These are phyloP conservation scores for Colletotrichum sp. DNA, from an alignment of 2,329 filamentous ascomycete genomes.

Conservation along the genomic window DNA sequence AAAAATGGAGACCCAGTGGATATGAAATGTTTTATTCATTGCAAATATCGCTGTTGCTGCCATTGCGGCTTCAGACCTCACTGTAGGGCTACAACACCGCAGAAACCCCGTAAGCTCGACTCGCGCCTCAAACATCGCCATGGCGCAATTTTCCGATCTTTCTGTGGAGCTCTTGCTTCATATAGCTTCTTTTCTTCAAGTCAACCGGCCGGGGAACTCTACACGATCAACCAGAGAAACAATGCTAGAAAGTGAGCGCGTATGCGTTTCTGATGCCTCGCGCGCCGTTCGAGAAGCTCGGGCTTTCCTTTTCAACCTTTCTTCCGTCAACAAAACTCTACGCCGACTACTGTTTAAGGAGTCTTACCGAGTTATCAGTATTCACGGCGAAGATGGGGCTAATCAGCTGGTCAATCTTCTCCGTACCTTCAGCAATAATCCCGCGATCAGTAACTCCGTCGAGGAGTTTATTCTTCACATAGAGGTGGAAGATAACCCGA, in stretches of 20 bases:
- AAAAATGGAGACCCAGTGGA: background rate
- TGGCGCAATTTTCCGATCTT: background rate
- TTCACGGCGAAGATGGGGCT: background rate
- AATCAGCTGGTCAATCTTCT: background rate
- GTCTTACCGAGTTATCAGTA: background rate
- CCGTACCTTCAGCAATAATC: background rate
- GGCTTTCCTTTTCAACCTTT: background rate
- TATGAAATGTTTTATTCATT: background rate
- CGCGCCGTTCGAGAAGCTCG: background rate
- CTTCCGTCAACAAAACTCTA: no score
- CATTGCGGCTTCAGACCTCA: background rate
- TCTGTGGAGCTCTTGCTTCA: background rate
- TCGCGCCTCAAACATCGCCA: background rate
- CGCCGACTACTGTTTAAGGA: background rate
- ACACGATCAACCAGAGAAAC: background rate
- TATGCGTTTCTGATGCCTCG: background rate
- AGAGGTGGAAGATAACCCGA: accelerated
- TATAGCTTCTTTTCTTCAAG: background rate
- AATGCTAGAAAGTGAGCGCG: no score
- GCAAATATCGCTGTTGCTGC: no score
- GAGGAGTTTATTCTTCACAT: background rate
- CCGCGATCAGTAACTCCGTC: background rate
- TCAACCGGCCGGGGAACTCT: background rate
- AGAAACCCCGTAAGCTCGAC: background rate
- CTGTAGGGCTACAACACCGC: background rate